Base-by-base conservation (phyloP, 345 rosid genomes). In the Syzygium aqueum region DNA sequence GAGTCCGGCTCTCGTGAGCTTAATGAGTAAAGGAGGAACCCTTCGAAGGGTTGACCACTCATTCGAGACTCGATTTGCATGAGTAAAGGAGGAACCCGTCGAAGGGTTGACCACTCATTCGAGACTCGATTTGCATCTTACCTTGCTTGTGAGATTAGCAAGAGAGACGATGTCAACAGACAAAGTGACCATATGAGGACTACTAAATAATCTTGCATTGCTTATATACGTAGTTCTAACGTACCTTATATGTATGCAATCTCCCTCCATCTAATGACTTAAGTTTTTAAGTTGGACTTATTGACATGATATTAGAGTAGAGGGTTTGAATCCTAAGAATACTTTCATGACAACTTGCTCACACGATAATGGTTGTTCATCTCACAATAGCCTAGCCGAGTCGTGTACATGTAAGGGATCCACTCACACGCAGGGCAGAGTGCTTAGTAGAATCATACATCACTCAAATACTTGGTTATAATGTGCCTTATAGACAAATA, bases 151-250 rank as follows among this genome's bases (percentile, higher is more conserved):
- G 80, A 73, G 80, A 73, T 37, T 73, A 19, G 43, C 80, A 19
- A 37, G 80, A 33, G 25, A 73, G 80, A 73, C 3, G 13, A 73
- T 73, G 80, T 37, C 25, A 10, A 9, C 14, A 5, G 80, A 37
- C 49, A 2, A 67, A 67, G 49, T 37, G 49, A 73, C 4, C 4
- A 19, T 19, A 8, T 67, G 23, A 67, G 80, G 57, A 53, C 46
- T 16, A 21, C 46, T 67, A 33, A 33, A 67, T 30, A 28, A 28
- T 65, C 40, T 11, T 28, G 8, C 77, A 2, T 65, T 65, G 40
- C 77, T 65, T 65, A 30, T 15, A 3, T 16, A 1, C 12, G 1
- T 65, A 30, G 5, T 16, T 0, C 2, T 17, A 37, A 67, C 7
- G 21, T 73, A 19, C 2, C 10, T 9, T 1, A 17, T 19, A 17